Evolutionary conservation across 75 land plant genomes (phyloP), one percentile per base, ranked within the genome.

Genomic region (Isoetes taiwanensis): DNA sequence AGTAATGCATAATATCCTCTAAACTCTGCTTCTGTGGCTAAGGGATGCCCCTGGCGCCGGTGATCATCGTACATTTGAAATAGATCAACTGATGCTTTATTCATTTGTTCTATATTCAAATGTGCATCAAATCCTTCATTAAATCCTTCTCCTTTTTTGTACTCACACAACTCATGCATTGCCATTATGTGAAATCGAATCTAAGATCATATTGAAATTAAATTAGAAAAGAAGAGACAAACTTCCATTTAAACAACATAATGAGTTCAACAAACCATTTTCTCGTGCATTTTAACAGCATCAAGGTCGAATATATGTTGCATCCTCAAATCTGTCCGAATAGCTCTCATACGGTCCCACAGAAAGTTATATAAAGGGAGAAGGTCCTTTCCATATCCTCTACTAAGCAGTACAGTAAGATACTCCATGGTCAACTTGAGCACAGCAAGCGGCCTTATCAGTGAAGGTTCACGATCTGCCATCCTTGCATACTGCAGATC

Each of bases 101-200:
- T 93, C 98, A 93, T 93, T 59, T 93, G 98, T 61, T 93, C 98
- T 56, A 93, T 93, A 35, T 88, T 93, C 10, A 93, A 78, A 63
- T 93, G 98, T 5, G 98, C 96, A 81, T 93, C 96, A 76, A 93
- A 93, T n/a, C 98, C 96, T 68, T 93, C 98, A 23, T 76, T 67
- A 28, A 93, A 84, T 37, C 98, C 98, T 57, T 88, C 98, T 38
- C 96, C 98, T 64, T 81, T 87, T 20, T 79, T 55, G 65, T 76
- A 81, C 65, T 93, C 86, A 62, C 98, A 93, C 29, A 93, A 71
- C 64, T 93, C 98, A 66, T 93, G 98, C 98, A 93, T 93, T 20
- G 96, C 98, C 40, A 93, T 69, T 17, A 93, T 81, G 67, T 93
- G 98, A 34, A 93, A 77, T 48, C 98, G 76, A 64, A 93, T 93